Evolutionary conservation across 768 basidiomycete genomes (phyloP), one percentile per base, ranked within the genome.

Genomic region (Mycena filopes): DNA sequence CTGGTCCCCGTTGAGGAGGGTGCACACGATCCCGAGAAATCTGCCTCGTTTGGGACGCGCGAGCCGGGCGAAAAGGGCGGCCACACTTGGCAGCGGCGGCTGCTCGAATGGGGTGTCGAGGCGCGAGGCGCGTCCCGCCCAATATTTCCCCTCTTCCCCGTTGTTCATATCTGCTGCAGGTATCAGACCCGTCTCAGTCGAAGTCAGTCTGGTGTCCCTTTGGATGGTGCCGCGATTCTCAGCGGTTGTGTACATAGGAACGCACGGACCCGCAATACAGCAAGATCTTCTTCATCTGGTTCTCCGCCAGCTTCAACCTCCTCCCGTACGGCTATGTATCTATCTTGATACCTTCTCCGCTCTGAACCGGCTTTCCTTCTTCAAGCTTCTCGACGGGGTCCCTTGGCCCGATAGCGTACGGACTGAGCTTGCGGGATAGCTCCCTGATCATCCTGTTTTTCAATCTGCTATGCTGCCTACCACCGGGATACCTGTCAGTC

Each of bases 281-380:
- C 75, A 91, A 91, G 68, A 82, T 91, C 28, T 92, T 93, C 79
- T 92, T 92, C 76, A 81, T 92, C 11, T 93, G 89, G 89, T 89
- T 93, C 72, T 86, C 91, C 1, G 82, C 86, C 63, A 92, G 92
- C 75, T 79, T 86, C 73, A 92, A 92, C 70, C 87, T 92, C 51
- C 81, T 92, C 49, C 82, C 84, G 79, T 84, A 71, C 66, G 47
- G n/a, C 5, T 15, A 36, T 36, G 2, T 15, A 36, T 4, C 36
- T 36, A 23, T 40, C 20, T n/a, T 10, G 36, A 6, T n/a, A 31
- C 36, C 26, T 26, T 11, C 21, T 20, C 7, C 7, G 42, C 60
- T 54, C 28, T n/a, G 43, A 4, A 23, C 31, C 26, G 23, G 5
- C 18, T 28, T 26, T 47, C 11, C 1, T 43, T 13, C 28, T 36